Evolutionary conservation across 495 filamentous ascomycete species (phyloP).

Genomic region (Jackrogersella minutella): DNA sequence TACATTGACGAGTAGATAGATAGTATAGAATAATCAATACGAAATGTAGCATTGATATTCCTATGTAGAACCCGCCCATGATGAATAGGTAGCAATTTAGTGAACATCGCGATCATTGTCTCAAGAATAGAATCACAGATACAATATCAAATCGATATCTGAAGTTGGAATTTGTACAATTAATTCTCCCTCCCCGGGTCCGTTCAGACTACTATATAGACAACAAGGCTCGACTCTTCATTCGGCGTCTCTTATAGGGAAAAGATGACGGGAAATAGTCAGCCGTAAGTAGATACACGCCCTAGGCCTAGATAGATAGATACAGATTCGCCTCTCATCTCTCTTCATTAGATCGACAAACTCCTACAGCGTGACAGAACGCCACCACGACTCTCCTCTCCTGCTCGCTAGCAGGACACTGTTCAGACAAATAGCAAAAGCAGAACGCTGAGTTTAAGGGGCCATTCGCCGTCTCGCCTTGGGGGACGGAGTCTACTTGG

Average conservation of each 20-base stretch:
- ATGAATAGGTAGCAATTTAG: no score
- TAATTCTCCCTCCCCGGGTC: conserved; percentile 7
- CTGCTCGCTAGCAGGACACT: conserved; percentile 5
- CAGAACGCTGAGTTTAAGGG: conserved; percentile 9
- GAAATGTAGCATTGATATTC: no score
- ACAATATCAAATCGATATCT: neutral
- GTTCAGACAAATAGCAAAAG: conserved; percentile 8
- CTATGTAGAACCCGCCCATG: no score
- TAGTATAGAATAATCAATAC: no score
- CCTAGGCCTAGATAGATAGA: conserved; percentile 28
- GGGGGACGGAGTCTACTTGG: conserved; percentile 31
- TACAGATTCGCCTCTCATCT: conserved; percentile 14
- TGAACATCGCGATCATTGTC: no score
- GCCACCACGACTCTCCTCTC: neutral
- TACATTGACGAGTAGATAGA: no score
- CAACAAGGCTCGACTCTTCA: conserved; percentile 9
- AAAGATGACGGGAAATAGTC: conserved; percentile 15
- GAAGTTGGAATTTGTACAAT: conserved; percentile 33
- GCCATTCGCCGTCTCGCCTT: conserved; percentile 15
- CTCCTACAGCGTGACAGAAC: neutral
- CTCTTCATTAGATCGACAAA: conserved; percentile 22
- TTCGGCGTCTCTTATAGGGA: no score
- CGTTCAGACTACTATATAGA: conserved; percentile 25
- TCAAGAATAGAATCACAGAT: neutral
- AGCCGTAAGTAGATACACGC: conserved; percentile 27